Evolutionary conservation across 2,329 filamentous ascomycete species (phyloP).

Genomic region (Talaromyces funiculosus): DNA sequence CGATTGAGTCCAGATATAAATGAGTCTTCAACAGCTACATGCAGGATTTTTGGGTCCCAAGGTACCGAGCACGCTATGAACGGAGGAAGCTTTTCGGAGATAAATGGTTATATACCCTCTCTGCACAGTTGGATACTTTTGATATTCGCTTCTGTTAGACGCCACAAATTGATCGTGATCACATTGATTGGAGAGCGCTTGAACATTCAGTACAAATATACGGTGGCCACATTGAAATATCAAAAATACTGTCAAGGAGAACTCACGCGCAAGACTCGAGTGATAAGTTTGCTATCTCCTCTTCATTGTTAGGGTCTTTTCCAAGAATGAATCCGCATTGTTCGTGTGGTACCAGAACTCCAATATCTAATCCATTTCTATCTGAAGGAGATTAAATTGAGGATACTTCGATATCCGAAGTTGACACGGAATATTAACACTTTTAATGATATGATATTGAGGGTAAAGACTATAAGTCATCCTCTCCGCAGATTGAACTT

Average conservation of each 20-base stretch:
- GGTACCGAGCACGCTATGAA: background rate
- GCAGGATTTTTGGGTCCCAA: background rate
- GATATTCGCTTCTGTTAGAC: background rate
- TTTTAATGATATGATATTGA: background rate
- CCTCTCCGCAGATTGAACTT: too few species aligned
- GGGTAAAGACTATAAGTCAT: background rate
- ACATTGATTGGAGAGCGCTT: background rate
- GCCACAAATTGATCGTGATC: background rate
- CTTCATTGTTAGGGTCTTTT: background rate
- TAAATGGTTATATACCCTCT: background rate
- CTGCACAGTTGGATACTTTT: background rate
- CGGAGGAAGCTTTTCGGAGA: background rate
- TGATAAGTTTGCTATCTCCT: background rate
- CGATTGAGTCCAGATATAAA: background rate
- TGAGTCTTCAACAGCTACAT: background rate
- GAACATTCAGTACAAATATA: background rate
- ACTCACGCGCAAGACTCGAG: background rate
- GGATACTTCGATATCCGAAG: background rate
- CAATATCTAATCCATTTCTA: too few species aligned
- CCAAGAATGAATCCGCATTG: too few species aligned
- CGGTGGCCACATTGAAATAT: background rate
- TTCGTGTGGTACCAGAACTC: too few species aligned
- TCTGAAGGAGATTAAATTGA: too few species aligned
- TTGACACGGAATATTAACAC: background rate
- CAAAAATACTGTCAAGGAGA: background rate